phyloP scores from a whole-genome alignment of 306 rosid genomes.

The Fragaria vesca region DNA sequence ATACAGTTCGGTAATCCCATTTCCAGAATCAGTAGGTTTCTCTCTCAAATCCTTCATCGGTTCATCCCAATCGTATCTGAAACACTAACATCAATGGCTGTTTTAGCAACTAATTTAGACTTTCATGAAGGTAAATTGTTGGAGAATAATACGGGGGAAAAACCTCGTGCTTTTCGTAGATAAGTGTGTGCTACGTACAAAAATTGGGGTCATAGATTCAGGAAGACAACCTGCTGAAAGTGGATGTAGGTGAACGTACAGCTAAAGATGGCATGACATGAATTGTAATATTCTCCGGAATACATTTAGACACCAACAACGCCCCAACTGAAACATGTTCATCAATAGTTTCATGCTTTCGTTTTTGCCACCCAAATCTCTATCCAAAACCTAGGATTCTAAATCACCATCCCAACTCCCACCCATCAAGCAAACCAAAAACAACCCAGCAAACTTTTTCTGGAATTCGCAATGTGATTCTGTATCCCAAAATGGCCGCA shows the following conservation, averaged over 20 bases:
- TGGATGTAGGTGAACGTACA: not conserved
- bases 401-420: conserved; percentile 7
- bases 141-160: no score
- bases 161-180: no score
- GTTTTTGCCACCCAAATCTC: conserved; percentile 22
- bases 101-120: no score
- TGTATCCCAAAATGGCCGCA: conserved; percentile 32
- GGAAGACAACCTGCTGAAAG: not conserved
- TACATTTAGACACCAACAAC: conserved; percentile 38
- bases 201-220: no score
- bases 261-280: not conserved
- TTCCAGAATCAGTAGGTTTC: no score
- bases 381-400: conserved; percentile 65
- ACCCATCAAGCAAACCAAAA: conserved; percentile 15
- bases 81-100: no score
- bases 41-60: no score
- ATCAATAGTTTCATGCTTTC: not conserved
- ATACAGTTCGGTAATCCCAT: no score
- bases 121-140: no score
- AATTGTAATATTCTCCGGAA: conserved; percentile 12
- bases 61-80: no score
- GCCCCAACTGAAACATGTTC: conserved; percentile 10
- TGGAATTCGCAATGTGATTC: conserved; percentile 23
- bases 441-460: not conserved
- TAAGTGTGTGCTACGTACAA: no score